Evolutionary conservation across 2,329 filamentous ascomycete genomes (phyloP).

Genomic region (Pyrenophora tritici-repentis): DNA sequence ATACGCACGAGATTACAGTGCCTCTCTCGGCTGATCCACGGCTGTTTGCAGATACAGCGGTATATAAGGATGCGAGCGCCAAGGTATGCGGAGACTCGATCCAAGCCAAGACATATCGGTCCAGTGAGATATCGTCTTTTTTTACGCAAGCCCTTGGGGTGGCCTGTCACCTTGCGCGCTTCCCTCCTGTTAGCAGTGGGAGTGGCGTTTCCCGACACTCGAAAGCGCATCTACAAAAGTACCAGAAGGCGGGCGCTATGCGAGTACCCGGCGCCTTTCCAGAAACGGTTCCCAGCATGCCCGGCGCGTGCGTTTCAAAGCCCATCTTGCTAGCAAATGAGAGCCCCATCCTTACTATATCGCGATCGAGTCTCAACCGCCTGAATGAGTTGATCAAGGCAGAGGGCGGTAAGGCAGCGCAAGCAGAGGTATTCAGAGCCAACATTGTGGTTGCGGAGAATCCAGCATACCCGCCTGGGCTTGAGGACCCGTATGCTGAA

Average conservation of each 20-base stretch:
- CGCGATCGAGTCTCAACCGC: conserved; percentile 75
- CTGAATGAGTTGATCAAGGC: conserved; percentile 74
- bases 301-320: conserved; percentile 58
- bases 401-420: conserved; percentile 66
- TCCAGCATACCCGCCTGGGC: conserved; percentile 48
- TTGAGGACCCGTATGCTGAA: conserved; percentile 72
- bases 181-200: conserved; percentile 65
- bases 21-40: conserved; percentile 72
- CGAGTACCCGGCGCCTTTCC: conserved; percentile 62
- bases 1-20: conserved; percentile 45
- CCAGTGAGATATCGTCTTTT: conserved; percentile 69
- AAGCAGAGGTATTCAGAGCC: conserved; percentile 79
- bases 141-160: conserved; percentile 77
- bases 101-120: conserved; percentile 71
- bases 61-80: conserved; percentile 57
- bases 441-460: conserved; percentile 75
- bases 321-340: conserved; percentile 88
- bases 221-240: conserved; percentile 70
- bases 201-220: conserved; percentile 66
- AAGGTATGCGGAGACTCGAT: conserved; percentile 85
- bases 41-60: conserved; percentile 53
- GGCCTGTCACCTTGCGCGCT: conserved; percentile 81
- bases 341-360: conserved; percentile 86
- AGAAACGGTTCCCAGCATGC: conserved; percentile 45
- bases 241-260: conserved; percentile 30